Base-by-base conservation (phyloP, 768 basidiomycete genomes). In the Nevesoporus exiguus region DNA sequence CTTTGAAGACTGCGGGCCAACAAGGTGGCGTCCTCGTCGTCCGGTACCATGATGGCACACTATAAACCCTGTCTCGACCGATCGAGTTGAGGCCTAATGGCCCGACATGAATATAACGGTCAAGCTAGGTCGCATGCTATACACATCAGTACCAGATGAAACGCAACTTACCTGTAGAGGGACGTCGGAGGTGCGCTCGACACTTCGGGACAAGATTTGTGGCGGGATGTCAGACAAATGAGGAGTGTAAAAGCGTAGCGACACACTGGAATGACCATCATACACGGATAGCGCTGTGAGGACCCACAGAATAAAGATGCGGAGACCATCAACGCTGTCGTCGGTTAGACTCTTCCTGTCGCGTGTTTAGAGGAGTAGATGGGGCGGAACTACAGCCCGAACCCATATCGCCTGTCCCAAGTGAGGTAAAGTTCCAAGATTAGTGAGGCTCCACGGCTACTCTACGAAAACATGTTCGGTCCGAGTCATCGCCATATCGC, bases 381-480 rank as follows among this genome's bases (percentile, higher is more conserved):
- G n/a, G n/a, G n/a, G n/a, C n/a, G n/a, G n/a, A n/a, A n/a, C n/a
- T n/a, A n/a, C n/a, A n/a, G n/a, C n/a, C n/a, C n/a, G n/a, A n/a
- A n/a, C n/a, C n/a, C n/a, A n/a, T n/a, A n/a, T n/a, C n/a, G n/a
- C n/a, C n/a, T n/a, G n/a, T n/a, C n/a, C n/a, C n/a, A 66, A 34
- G 59, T 61, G 19, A 58, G 41, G 56, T 63, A n/a, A n/a, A n/a
- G 39, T 50, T 61, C 43, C n/a, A n/a, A 49, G 31, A 43, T 31
- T 29, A 29, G 27, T 8, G 11, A 3, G n/a, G 30, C 44, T 7
- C 31, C 45, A 61, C 66, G 58, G 66, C 57, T 15, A 22, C 41
- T n/a, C n/a, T n/a, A n/a, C n/a, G n/a, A n/a, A 30, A 60, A 50
- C 63, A 57, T 64, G 66, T 66, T 68, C 56, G 39, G 40, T 9